These are phyloP conservation scores for Aquilaria yunnanensis DNA, from an alignment of 345 rosid genomes.

Conservation along the genomic window DNA sequence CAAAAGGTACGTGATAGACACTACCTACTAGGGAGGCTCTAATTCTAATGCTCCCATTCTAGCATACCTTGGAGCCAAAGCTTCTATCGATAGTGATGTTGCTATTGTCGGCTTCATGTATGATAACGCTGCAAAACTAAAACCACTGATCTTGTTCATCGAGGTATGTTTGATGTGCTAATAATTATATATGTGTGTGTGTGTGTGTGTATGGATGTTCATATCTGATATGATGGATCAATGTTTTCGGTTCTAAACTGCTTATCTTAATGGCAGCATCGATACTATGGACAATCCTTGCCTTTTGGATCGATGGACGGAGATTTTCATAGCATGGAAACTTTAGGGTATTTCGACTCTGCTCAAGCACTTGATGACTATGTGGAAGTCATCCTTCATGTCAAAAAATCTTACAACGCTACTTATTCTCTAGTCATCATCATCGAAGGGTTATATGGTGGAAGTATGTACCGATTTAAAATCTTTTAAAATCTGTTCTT, in stretches of 20 bases:
- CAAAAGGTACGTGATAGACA: slow-evolving; percentile 30
- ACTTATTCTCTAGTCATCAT: slow-evolving; percentile 51
- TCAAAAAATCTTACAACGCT: slow-evolving; percentile 12
- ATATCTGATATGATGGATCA: too few relatives aligned
- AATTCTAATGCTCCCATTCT: slow-evolving; percentile 28
- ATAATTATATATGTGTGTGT: too few relatives aligned
- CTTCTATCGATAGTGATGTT: neutral
- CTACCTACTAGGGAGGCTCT: slow-evolving; percentile 37
- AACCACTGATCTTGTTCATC: slow-evolving; percentile 25
- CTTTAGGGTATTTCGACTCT: slow-evolving; percentile 4
- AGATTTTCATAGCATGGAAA: slow-evolving; percentile 37
- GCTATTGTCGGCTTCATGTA: slow-evolving; percentile 14
- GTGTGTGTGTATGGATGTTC: too few relatives aligned
- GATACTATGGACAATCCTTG: slow-evolving; percentile 39
- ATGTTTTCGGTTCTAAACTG: too few relatives aligned
- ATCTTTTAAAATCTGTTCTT: neutral
- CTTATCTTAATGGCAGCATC: slow-evolving; percentile 23
- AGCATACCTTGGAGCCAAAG: slow-evolving; percentile 32
- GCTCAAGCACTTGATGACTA: too few relatives aligned
- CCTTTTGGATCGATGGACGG: slow-evolving; percentile 45
- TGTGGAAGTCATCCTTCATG: too few relatives aligned
- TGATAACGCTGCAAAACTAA: slow-evolving; percentile 29
- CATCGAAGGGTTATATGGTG: slow-evolving; percentile 68
- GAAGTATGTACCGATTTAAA: slow-evolving; percentile 37
- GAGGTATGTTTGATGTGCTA: slow-evolving; percentile 25